Evolutionary conservation across 371 early-diverging fungal genomes (phyloP).

Genomic region (Choanephora cucurbitarum): DNA sequence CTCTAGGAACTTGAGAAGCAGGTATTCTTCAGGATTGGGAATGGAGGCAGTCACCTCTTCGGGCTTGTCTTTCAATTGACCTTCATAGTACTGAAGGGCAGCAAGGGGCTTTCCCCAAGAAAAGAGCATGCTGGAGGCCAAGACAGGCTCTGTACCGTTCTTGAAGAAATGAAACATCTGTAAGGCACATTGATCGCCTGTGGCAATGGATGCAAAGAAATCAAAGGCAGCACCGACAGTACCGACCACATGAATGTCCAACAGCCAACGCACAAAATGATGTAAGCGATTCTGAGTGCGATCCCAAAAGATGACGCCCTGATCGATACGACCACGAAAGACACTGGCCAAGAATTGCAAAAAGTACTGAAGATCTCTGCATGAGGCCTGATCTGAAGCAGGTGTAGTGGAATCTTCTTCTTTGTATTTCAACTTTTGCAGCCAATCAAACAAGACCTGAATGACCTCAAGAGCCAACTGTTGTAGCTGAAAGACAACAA

Average conservation of each 20-base stretch:
- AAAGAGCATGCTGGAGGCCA: constrained; percentile 29
- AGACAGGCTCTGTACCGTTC: constrained; percentile 19
- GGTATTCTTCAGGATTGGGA: constrained; percentile 32
- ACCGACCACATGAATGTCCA: constrained; percentile 40
- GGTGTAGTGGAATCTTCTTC: constrained; percentile 71
- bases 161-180: constrained; percentile 33
- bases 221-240: constrained; percentile 42
- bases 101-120: constrained; percentile 48
- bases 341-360: constrained; percentile 69
- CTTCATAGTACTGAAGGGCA: constrained; percentile 37
- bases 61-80: constrained; percentile 12
- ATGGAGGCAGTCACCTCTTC: constrained; percentile 18
- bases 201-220: constrained; percentile 41
- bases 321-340: constrained; percentile 73
- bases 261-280: constrained; percentile 75
- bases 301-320: constrained; percentile 79
- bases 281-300: constrained; percentile 58
- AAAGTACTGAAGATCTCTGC: constrained; percentile 67
- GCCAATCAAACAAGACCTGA: constrained; percentile 50
- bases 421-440: constrained; percentile 67
- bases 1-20: constrained; percentile 30
- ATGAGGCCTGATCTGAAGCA: constrained; percentile 25
- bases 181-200: constrained; percentile 38
- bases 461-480: constrained; percentile 51
- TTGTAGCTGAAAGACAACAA: constrained; percentile 55